Conservation (phyloP, 2,329 filamentous ascomycete species). For the Trichoderma breve region DNA sequence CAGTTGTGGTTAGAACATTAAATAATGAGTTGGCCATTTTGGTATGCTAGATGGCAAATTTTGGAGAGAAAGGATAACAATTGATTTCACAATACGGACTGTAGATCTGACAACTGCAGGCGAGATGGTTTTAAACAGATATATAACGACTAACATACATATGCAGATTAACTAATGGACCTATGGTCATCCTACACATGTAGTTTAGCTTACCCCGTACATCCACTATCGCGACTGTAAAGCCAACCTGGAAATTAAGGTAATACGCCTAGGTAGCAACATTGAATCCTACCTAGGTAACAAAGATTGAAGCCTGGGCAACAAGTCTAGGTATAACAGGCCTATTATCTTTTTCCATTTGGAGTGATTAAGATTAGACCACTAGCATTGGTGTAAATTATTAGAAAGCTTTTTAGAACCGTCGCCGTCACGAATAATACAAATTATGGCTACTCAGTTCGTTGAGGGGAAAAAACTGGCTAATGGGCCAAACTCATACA, state of each 20-base stretch:
- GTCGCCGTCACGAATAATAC: no score
- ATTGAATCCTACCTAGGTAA: no score
- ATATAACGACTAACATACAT: neutral
- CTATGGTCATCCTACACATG: neutral
- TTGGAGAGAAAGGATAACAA: neutral
- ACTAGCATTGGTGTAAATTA: no score
- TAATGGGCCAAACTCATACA: no score
- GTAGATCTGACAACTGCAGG: neutral
- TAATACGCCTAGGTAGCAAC: neutral
- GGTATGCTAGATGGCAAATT: neutral
- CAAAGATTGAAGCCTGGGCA: neutral
- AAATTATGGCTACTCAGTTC: no score
- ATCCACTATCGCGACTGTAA: neutral
- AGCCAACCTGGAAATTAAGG: neutral
- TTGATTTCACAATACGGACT: neutral
- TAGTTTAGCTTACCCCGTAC: no score
- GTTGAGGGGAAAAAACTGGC: no score
- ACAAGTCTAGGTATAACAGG: neutral
- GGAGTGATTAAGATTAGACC: no score
- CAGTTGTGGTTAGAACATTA: neutral
- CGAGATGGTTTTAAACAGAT: neutral
- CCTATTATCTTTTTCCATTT: no score
- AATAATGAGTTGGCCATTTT: neutral
- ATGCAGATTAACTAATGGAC: neutral
- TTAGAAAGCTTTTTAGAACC: no score